Conservation (phyloP, 2,329 filamentous ascomycete genomes). For the Epichloe sibirici region DNA sequence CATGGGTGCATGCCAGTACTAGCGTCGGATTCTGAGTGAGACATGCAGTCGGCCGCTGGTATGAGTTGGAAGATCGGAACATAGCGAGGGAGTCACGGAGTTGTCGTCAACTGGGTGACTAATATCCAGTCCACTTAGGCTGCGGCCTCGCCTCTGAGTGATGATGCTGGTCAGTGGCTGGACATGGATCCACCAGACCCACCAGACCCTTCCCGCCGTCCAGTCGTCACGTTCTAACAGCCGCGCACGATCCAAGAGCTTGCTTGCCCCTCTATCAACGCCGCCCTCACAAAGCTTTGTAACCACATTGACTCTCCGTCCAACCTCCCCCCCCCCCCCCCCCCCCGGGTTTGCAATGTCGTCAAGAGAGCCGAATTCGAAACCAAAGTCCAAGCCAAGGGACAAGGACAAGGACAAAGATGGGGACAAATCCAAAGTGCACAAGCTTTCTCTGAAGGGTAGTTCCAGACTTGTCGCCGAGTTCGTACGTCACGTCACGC, state of each 20-base stretch:
- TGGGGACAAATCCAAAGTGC: conserved; percentile 73
- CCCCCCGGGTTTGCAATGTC: conserved; percentile 13
- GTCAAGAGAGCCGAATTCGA: conserved; percentile 17
- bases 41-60: no score
- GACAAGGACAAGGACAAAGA: conserved; percentile 20
- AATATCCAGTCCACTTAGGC: no score
- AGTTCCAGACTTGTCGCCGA: conserved; percentile 80
- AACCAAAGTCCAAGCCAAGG: neutral
- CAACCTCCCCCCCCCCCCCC: no score
- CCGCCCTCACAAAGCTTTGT: neutral
- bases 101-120: no score
- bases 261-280: conserved; percentile 16
- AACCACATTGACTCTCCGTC: neutral
- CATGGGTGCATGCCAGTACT: no score
- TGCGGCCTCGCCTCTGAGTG: no score
- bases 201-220: neutral
- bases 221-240: no score
- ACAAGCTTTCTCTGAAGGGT: conserved; percentile 86
- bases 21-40: no score
- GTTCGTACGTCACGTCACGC: conserved; percentile 46
- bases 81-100: no score
- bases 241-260: neutral
- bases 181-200: neutral
- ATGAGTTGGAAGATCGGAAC: no score
- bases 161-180: no score